phyloP scores from a whole-genome alignment of 805 yeast species.

The Candida sithepensis region DNA sequence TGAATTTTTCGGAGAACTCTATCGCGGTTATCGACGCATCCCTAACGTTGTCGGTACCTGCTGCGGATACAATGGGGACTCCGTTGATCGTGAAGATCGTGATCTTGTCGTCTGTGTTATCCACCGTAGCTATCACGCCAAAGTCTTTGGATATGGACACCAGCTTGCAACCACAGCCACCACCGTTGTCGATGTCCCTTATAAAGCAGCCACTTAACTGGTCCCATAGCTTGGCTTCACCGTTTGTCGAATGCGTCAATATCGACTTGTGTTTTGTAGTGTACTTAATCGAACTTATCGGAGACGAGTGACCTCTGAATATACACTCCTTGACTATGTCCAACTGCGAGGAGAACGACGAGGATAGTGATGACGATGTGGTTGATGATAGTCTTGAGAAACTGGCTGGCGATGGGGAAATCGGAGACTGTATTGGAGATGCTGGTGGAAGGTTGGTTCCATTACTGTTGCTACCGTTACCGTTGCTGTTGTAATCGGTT shows the following conservation, averaged over 20 bases:
- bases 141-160: constrained; percentile 50
- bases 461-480: too few species aligned
- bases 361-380: neutral
- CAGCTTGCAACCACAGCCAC: constrained; percentile 18
- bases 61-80: neutral
- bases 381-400: neutral
- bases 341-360: constrained; percentile 2
- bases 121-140: constrained; percentile 47
- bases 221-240: constrained; percentile 65
- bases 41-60: too few species aligned
- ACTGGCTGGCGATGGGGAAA: neutral
- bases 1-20: constrained; percentile 18
- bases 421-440: neutral
- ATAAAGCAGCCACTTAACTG: constrained; percentile 48
- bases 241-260: constrained; percentile 51
- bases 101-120: constrained; percentile 18
- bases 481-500: neutral
- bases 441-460: too few species aligned
- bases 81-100: constrained; percentile 54
- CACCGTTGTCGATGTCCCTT: constrained; percentile 33
- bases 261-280: constrained; percentile 53
- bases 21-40: too few species aligned
- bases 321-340: constrained; percentile 20
- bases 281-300: constrained; percentile 43
- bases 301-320: constrained; percentile 55